Conservation (phyloP, 371 early-diverging fungal genomes). For the Mortierella sp. region DNA sequence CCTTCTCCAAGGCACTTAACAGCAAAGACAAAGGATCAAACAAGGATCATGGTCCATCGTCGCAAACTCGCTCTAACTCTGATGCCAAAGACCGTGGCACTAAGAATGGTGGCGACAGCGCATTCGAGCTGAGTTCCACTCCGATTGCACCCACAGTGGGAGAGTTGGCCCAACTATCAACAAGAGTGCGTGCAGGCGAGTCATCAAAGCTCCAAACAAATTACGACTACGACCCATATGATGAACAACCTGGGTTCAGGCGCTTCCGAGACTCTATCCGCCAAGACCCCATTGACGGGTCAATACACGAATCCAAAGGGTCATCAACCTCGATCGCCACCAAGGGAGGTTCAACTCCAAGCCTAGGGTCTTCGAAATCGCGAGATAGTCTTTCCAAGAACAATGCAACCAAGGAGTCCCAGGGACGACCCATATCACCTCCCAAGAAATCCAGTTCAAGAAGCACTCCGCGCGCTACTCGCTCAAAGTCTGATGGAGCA, state of each 20-base stretch:
- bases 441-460: conserved; percentile 20
- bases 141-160: conserved; percentile 12
- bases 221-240: conserved; percentile 29
- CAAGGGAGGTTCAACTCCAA: conserved; percentile 6
- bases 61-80: not conserved
- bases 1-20: conserved; percentile 16
- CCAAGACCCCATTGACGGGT: not conserved
- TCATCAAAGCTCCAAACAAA: not conserved
- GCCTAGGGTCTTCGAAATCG: conserved; percentile 17
- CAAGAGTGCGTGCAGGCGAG: not conserved
- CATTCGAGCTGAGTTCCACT: not conserved
- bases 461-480: conserved; percentile 3
- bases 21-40: conserved; percentile 2
- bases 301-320: conserved; percentile 3
- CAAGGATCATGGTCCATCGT: not conserved
- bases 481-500: conserved; percentile 24
- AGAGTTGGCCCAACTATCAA: conserved; percentile 21
- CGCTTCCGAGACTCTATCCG: not conserved
- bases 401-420: conserved; percentile 8
- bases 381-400: conserved; percentile 18
- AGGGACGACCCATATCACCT: conserved; percentile 17
- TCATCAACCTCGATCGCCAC: conserved; percentile 1
- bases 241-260: conserved; percentile 8
- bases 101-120: not conserved
- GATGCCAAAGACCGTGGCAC: conserved; percentile 9